These are phyloP conservation scores for Grigorovia transvaalensis DNA, from an alignment of 805 yeast genomes.

Conservation along the genomic window DNA sequence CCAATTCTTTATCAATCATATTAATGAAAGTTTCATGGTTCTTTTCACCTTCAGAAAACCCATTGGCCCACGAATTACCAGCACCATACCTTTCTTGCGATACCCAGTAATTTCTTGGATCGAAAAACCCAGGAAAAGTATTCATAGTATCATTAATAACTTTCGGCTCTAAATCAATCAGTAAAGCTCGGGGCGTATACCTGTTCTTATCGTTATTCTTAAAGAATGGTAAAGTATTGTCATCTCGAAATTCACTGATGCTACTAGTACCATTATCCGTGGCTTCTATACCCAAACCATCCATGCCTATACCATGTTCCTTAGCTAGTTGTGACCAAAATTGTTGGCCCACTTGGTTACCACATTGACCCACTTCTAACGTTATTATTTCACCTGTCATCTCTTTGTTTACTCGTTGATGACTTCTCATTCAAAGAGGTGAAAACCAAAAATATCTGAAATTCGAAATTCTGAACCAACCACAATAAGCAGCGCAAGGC, in stretches of 20 bases:
- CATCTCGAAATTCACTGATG: constrained; percentile 34
- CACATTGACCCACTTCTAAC: constrained; percentile 77
- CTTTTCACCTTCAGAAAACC: constrained; percentile 63
- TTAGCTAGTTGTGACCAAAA: constrained; percentile 84
- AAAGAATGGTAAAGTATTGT: constrained; percentile 77
- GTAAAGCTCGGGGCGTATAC: constrained; percentile 79
- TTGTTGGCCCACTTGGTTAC: constrained; percentile 87
- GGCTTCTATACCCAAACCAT: constrained; percentile 23
- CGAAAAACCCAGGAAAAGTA: constrained; percentile 53
- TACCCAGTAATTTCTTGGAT: constrained; percentile 71
- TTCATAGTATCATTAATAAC: constrained; percentile 59
- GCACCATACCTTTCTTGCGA: constrained; percentile 86
- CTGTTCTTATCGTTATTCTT: constrained; percentile 61
- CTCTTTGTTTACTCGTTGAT: background rate
- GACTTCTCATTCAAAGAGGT: background rate
- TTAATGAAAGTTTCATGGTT: constrained; percentile 68
- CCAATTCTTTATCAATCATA: constrained; percentile 81
- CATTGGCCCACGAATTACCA: constrained; percentile 92
- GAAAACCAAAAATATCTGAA: too few relatives aligned
- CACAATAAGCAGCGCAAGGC: too few relatives aligned
- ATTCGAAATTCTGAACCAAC: too few relatives aligned
- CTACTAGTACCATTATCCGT: constrained; percentile 1
- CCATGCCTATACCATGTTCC: constrained; percentile 67
- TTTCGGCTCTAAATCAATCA: constrained; percentile 84
- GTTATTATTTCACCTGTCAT: constrained; percentile 61